Percentiles rank a stretch among this genome's conserved stretches.
Evolutionary conservation across 2,329 filamentous ascomycete species (phyloP).

Genomic region (Aspergillus sp.): DNA sequence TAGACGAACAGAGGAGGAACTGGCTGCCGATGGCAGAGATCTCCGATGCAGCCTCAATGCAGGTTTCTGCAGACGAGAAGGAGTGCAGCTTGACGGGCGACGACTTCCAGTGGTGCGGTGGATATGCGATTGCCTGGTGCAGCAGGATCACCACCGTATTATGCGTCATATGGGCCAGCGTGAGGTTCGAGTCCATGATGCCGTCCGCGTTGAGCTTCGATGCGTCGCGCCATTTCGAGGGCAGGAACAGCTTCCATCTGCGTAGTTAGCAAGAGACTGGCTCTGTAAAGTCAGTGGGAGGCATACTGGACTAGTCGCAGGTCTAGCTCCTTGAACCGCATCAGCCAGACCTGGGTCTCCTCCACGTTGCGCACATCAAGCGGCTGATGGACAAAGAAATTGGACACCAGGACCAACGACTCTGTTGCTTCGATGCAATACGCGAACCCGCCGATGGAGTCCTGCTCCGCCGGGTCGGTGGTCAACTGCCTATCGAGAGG

Average conservation of each 20-base stretch:
- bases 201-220: constrained; percentile 34
- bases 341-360: too few species aligned
- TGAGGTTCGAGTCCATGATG: constrained; percentile 37
- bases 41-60: constrained; percentile 33
- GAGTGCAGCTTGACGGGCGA: constrained; percentile 43
- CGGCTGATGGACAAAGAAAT: too few species aligned
- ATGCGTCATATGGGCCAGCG: constrained; percentile 48
- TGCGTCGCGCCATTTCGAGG: constrained; percentile 31
- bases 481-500: neutral
- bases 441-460: constrained; percentile 22
- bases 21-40: too few species aligned
- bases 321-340: too few species aligned
- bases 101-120: constrained; percentile 30
- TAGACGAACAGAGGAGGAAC: too few species aligned
- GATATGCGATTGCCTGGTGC: constrained; percentile 49
- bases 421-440: constrained; percentile 32
- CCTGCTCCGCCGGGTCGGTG: constrained; percentile 6
- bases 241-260: constrained; percentile 30
- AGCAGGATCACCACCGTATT: constrained; percentile 52
- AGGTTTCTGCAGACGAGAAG: constrained; percentile 51
- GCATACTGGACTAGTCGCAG: too few species aligned
- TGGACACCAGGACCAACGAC: constrained; percentile 34
- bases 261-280: too few species aligned
- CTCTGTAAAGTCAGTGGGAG: too few species aligned
- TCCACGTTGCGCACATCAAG: too few species aligned